phyloP scores from a whole-genome alignment of 768 basidiomycete species.

The Podaxis sp. region DNA sequence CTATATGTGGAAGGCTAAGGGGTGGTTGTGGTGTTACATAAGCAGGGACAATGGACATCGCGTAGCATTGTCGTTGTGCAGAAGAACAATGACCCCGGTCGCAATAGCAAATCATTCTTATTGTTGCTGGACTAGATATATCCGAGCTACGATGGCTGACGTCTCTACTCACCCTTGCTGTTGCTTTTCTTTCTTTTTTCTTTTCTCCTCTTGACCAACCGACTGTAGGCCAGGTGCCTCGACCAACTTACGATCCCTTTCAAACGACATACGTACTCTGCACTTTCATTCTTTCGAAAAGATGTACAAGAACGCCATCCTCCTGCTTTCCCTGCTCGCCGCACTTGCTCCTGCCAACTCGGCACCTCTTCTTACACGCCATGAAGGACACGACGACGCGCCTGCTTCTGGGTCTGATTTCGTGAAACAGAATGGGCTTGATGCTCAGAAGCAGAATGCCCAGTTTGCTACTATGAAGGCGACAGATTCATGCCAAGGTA shows the following conservation, averaged over 20 bases:
- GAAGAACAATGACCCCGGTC: not conserved
- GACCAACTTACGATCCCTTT: slow-evolving; percentile 21
- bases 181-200: slow-evolving; percentile 15
- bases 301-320: slow-evolving; percentile 22
- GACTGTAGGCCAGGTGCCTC: slow-evolving; percentile 27
- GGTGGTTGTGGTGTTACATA: no score
- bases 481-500: slow-evolving; percentile 48
- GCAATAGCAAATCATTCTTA: not conserved
- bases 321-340: slow-evolving; percentile 24
- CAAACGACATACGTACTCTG: slow-evolving; percentile 4
- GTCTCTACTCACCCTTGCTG: not conserved
- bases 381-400: slow-evolving; percentile 22
- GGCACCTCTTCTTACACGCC: no score
- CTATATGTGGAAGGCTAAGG: no score
- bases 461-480: slow-evolving; percentile 45
- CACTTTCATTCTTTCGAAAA: slow-evolving; percentile 6
- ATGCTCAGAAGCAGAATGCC: slow-evolving; percentile 49
- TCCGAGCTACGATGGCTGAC: slow-evolving; percentile 1
- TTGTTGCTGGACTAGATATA: slow-evolving; percentile 5
- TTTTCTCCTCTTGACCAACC: slow-evolving; percentile 13
- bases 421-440: slow-evolving; percentile 44
- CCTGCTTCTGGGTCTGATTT: slow-evolving; percentile 21
- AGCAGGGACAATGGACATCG: not conserved
- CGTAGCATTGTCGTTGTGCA: not conserved
- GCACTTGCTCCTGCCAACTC: slow-evolving; percentile 30